Conservation (phyloP, 345 rosid species). For the Acer campestre region DNA sequence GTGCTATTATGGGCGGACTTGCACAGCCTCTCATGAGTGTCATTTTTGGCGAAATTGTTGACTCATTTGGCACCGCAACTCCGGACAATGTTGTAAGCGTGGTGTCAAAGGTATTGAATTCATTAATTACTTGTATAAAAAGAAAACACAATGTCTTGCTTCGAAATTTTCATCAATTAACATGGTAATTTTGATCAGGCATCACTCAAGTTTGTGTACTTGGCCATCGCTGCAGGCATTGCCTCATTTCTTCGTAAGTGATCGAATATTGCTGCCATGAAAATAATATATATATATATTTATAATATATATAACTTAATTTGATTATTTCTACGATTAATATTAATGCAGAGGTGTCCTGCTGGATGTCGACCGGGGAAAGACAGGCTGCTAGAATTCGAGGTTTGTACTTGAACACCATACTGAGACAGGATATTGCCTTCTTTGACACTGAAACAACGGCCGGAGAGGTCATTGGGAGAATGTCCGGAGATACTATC, state of each 20-base stretch:
- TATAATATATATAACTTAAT: too few species aligned
- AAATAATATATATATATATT: too few species aligned
- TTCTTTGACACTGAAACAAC: slow-evolving; percentile 83
- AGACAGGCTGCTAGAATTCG: slow-evolving; percentile 80
- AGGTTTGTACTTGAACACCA: slow-evolving; percentile 69
- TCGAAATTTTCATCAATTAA: too few species aligned
- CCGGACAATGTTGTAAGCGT: slow-evolving; percentile 38
- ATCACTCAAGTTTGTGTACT: slow-evolving; percentile 53
- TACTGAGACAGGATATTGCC: slow-evolving; percentile 82
- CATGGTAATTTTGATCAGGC: slow-evolving; percentile 41
- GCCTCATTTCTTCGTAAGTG: slow-evolving; percentile 76
- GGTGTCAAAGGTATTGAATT: slow-evolving; percentile 53
- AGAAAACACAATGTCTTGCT: background rate
- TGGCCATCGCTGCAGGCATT: slow-evolving; percentile 53
- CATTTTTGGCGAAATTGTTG: slow-evolving; percentile 61
- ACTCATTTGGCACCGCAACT: slow-evolving; percentile 54
- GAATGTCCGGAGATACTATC: slow-evolving; percentile 93
- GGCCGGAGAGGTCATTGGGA: slow-evolving; percentile 85
- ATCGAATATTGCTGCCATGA: background rate
- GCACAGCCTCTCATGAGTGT: slow-evolving; percentile 56
- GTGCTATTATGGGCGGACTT: slow-evolving; percentile 50
- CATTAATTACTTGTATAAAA: too few species aligned
- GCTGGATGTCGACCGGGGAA: slow-evolving; percentile 91
- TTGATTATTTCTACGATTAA: too few species aligned
- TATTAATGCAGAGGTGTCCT: slow-evolving; percentile 65